Base-by-base conservation (phyloP, 768 basidiomycete species). In the Brasilioporus rufonigricans region DNA sequence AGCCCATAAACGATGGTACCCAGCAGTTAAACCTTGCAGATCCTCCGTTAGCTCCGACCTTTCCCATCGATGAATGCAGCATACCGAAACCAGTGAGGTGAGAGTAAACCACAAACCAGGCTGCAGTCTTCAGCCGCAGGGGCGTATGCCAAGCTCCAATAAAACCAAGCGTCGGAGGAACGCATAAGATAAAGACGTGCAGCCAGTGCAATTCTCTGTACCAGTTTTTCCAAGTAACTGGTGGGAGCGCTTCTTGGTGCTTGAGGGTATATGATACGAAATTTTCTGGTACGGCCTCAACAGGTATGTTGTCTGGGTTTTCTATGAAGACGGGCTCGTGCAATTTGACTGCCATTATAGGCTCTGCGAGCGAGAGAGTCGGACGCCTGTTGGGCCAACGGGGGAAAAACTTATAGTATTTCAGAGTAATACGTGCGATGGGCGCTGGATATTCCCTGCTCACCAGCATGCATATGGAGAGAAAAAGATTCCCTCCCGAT, bases 1-100 rank as follows among this genome's bases (percentile, higher is more conserved):
- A 10, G 94, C 87, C 93, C 93, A 98, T 1, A 97, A 78, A 48
- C 95, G 84, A 65, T 98, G 95, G 75, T 98, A 98, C 11, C 95
- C 95, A 18, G 89, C 89, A 0, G 88, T 91, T 59, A 92, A 86
- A 31, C 89, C 82, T 83, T 52, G n/a, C 35, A 43, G 18, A 14
- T 39, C 9, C 11, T 44, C n/a, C 5, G 13, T 39, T 2, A 55
- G 24, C 12, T 12, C 5, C 12, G 14, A 12, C 4, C 14, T 27
- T 27, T 10, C 13, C 5, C 12, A 5, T 36, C 2, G 13, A 21
- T 5, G 31, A 45, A 38, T 27, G 23, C 44, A 60, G 77, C 80
- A 62, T 66, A 83, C 89, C 91, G 16, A 94, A 76, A 47, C 92
- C 93, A 5, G 85, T 87, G 62, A 84, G 72, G 66, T 77, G 84